A percentile compares a stretch with the other conserved stretches of the same genome.
Conservation (phyloP, 176 grass and related monocot genomes). For the Carex littledalei region DNA sequence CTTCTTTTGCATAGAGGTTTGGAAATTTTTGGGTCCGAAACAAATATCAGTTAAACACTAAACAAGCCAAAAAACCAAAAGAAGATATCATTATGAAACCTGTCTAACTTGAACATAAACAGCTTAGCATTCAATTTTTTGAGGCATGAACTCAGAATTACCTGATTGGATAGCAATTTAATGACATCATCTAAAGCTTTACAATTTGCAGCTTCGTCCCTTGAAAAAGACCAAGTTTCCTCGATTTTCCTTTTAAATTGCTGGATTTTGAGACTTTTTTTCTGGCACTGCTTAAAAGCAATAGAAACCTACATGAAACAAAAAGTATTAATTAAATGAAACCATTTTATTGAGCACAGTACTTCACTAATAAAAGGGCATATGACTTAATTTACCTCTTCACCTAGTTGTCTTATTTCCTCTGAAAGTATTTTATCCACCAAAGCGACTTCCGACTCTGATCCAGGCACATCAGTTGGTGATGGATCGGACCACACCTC, state of each 20-base stretch:
- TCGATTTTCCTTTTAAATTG: constrained; percentile 75
- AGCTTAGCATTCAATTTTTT: not conserved
- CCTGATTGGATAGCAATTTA: constrained; percentile 81
- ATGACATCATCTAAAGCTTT: constrained; percentile 86
- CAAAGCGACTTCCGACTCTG: constrained; percentile 33
- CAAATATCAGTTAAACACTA: not conserved
- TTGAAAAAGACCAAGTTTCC: constrained; percentile 63
- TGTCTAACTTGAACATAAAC: not conserved
- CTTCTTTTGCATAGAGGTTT: not conserved
- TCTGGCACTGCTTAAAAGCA: constrained; percentile 67
- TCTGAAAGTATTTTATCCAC: constrained; percentile 52
- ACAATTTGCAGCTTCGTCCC: constrained; percentile 75
- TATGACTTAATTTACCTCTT: constrained; percentile 48
- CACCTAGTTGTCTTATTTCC: constrained; percentile 59
- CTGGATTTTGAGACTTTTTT: constrained; percentile 67
- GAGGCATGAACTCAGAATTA: constrained; percentile 25
- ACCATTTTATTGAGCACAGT: not conserved
- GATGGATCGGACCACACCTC: not conserved
- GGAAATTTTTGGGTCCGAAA: not conserved
- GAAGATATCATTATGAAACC: not conserved
- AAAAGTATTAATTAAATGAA: not conserved
- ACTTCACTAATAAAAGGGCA: not conserved
- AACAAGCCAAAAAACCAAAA: not conserved
- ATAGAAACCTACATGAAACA: constrained; percentile 45
- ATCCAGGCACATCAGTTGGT: not conserved